Base-by-base conservation (phyloP, 192 early-diverging fungal genomes). In the Coemansia sp. region DNA sequence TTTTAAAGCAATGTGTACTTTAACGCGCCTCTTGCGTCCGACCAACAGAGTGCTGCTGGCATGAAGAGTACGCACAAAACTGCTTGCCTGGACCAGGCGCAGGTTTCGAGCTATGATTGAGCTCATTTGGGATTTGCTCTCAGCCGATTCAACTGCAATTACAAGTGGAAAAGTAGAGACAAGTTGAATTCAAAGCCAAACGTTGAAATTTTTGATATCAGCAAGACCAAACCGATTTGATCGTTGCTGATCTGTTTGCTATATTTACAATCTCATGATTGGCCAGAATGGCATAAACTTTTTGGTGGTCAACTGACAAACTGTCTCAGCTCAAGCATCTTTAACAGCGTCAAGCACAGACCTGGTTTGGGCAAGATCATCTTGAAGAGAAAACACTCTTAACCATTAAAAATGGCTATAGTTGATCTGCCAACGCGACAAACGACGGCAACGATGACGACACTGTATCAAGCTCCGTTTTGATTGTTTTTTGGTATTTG, bases 11-110 rank as follows among this genome's bases (percentile, higher is more conserved):
- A 1, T 15, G 14, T 17, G 17, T n/a, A 49, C 6, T 19, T 49
- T 19, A 15, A 19, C 17, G 4, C 17, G 51, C 64, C 50, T 79
- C 19, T 67, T 70, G 49, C 76, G 76, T 1, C 76, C 76, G 2
- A 39, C 65, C 22, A 60, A 68, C 38, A 43, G 64, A 25, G 65
- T 54, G n/a, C 56, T 47, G 54, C 64, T 79, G 21, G 59, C 38
- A 24, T 79, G 76, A 29, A 79, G 19, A 4, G 19, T 22, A 17
- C 76, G 67, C 38, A 7, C 45, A 23, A 45, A 21, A 45, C 52
- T 49, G 22, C 23, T 27, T 5, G 56, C n/a, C 52, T 47, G 65
- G 6, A 32, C 38, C 45, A 69, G 23, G 48, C 66, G 55, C 23
- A 54, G 11, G 38, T 57, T 66, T 39, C 55, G 27, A 27, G 56